A percentile compares a stretch with the other conserved stretches of the same genome.
phyloP scores from a whole-genome alignment of 2,329 filamentous ascomycete species.

The Xylariales sp. region DNA sequence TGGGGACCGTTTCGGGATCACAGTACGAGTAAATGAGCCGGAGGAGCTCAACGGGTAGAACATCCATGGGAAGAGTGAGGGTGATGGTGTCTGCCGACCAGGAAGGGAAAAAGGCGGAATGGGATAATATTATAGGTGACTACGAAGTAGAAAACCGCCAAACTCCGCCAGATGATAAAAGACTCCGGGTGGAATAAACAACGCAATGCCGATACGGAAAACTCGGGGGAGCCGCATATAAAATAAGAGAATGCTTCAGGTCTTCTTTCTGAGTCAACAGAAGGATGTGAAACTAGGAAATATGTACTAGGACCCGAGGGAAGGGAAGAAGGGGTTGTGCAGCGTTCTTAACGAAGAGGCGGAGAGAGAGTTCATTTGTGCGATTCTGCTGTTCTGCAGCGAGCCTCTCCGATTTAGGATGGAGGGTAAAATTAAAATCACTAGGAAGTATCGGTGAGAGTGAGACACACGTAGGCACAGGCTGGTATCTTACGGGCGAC shows the following conservation, averaged over 20 bases:
- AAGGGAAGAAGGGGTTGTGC: constrained; percentile 38
- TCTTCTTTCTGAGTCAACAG: constrained; percentile 29
- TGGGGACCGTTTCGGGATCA: constrained; percentile 53
- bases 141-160: constrained; percentile 21
- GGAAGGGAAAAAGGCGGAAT: constrained; percentile 34
- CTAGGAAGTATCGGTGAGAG: constrained; percentile 52
- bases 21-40: constrained; percentile 58
- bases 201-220: constrained; percentile 37
- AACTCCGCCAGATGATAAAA: constrained; percentile 45
- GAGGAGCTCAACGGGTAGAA: constrained; percentile 55
- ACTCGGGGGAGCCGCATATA: constrained; percentile 25
- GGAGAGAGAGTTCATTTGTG: constrained; percentile 41
- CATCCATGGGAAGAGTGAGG: constrained; percentile 46
- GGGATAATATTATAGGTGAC: constrained; percentile 17
- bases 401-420: constrained; percentile 49
- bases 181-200: constrained; percentile 26
- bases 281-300: constrained; percentile 34
- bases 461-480: constrained; percentile 48
- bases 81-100: constrained; percentile 19
- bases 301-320: constrained; percentile 39
- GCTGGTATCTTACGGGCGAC: constrained; percentile 39
- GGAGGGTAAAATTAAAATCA: constrained; percentile 43
- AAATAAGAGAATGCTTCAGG: constrained; percentile 36
- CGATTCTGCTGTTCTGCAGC: constrained; percentile 49
- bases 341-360: constrained; percentile 46